These are phyloP conservation scores for Fusarium circinatum DNA, from an alignment of 2,329 filamentous ascomycete genomes.

Conservation along the genomic window DNA sequence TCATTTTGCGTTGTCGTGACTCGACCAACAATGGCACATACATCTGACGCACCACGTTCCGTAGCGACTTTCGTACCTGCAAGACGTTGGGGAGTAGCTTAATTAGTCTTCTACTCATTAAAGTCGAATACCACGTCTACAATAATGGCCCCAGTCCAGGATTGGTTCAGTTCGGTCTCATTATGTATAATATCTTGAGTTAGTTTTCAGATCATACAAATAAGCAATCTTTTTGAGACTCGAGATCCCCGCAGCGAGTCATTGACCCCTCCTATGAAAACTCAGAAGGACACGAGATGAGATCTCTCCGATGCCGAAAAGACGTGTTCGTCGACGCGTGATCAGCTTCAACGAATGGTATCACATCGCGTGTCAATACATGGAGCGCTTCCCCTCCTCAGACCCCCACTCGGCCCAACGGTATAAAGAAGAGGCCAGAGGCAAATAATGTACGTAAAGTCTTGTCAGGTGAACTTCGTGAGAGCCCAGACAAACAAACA, in stretches of 20 bases:
- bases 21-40: neutral
- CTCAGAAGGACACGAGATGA: too few species aligned
- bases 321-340: too few species aligned
- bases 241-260: neutral
- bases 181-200: neutral
- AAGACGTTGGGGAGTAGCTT: rapidly evolving
- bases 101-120: rapidly evolving
- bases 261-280: rapidly evolving
- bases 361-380: too few species aligned
- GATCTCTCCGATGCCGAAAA: too few species aligned
- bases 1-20: neutral
- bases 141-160: too few species aligned
- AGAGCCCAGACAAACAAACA: too few species aligned
- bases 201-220: neutral
- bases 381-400: too few species aligned
- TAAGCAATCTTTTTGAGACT: neutral
- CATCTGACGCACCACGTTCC: neutral
- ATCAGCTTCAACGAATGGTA: neutral
- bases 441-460: rapidly evolving
- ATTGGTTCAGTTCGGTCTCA: neutral
- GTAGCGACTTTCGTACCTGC: neutral
- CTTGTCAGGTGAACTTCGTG: too few species aligned
- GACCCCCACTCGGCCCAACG: too few species aligned
- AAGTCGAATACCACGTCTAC: neutral
- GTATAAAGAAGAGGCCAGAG: neutral